Evolutionary conservation across 2,329 filamentous ascomycete genomes (phyloP).

Genomic region (Rasamsonia emersonii): DNA sequence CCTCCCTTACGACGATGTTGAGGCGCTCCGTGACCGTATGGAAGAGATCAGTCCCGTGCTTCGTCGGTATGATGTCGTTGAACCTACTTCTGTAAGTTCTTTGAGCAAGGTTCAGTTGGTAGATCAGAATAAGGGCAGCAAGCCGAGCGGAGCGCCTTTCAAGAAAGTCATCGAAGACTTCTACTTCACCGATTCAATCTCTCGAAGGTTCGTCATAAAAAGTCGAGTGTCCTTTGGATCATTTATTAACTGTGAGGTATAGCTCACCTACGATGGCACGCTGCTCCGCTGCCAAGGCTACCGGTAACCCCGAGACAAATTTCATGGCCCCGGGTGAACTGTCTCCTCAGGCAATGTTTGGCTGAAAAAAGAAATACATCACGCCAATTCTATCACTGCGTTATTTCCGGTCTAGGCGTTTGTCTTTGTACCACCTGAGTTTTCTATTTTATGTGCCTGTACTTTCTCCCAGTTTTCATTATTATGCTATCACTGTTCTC

Average conservation of each 20-base stretch:
- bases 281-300: constrained; percentile 86
- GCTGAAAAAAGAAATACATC: constrained; percentile 16
- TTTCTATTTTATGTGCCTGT: too few species aligned
- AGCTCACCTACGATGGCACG: constrained; percentile 98
- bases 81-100: constrained; percentile 63
- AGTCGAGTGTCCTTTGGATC: background rate
- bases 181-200: constrained; percentile 96
- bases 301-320: constrained; percentile 68
- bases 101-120: constrained; percentile 92
- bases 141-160: constrained; percentile 62
- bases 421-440: constrained; percentile 15
- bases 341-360: constrained; percentile 31
- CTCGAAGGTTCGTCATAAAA: constrained; percentile 64
- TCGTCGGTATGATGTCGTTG: constrained; percentile 81
- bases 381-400: constrained; percentile 9
- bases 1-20: constrained; percentile 87
- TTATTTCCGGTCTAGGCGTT: constrained; percentile 7
- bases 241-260: constrained; percentile 7
- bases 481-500: too few species aligned
- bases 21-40: constrained; percentile 85
- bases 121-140: constrained; percentile 87
- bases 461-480: too few species aligned
- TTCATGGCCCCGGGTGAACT: constrained; percentile 63
- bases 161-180: constrained; percentile 90
- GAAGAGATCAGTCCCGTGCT: constrained; percentile 87